phyloP scores from a whole-genome alignment of 495 filamentous ascomycete species.

The Annulohypoxylon nitens region DNA sequence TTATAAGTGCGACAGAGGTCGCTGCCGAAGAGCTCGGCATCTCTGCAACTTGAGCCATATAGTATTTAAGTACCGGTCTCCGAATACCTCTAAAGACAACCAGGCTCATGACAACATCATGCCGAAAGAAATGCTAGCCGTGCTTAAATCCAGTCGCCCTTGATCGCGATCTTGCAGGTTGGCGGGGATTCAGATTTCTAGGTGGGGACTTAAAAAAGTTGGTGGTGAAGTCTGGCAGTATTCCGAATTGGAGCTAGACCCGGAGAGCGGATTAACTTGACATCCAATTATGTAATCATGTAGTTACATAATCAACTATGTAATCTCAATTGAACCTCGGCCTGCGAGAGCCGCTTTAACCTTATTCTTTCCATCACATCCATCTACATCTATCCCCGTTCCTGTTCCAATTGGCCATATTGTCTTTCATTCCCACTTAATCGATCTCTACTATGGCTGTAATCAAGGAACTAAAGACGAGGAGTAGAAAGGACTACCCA shows the following conservation, averaged over 20 bases:
- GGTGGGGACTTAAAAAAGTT: constrained; percentile 45
- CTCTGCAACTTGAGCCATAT: constrained; percentile 41
- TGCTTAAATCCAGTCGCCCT: neutral
- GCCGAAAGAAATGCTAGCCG: neutral
- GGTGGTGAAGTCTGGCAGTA: constrained; percentile 48
- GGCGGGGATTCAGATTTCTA: neutral
- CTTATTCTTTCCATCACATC: neutral
- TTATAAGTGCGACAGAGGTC: constrained; percentile 13
- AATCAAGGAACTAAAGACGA: constrained; percentile 68
- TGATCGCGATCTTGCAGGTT: neutral
- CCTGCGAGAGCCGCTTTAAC: neutral
- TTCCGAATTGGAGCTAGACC: neutral
- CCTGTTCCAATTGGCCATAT: neutral
- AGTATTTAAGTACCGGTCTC: neutral
- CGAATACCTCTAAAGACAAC: neutral
- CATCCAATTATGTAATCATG: neutral
- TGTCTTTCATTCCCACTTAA: neutral
- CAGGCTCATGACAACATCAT: neutral
- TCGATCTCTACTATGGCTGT: constrained; percentile 49
- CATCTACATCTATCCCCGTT: no score
- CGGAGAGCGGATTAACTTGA: neutral
- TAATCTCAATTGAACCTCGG: constrained; percentile 5
- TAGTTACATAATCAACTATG: neutral
- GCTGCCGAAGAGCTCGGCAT: constrained; percentile 27
- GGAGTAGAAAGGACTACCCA: constrained; percentile 77